Evolutionary conservation across 2,329 filamentous ascomycete genomes (phyloP).

Genomic region (Grosmannia serpens): DNA sequence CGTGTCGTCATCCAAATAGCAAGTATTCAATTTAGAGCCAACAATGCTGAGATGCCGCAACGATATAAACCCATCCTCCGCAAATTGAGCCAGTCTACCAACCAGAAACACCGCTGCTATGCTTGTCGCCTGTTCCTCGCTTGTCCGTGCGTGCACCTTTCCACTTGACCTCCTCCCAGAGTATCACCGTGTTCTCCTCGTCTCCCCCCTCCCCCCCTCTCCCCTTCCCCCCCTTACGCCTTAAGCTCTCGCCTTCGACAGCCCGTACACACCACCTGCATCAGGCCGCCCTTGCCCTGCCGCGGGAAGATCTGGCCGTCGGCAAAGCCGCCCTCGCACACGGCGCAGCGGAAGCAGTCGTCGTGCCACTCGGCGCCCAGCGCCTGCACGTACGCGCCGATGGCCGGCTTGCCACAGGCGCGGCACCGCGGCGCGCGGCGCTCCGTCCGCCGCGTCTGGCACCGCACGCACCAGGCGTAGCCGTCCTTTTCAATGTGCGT

Average conservation of each 20-base stretch:
- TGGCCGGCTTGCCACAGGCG: slow-evolving; percentile 72
- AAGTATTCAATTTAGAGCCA: neutral
- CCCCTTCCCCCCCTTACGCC: slow-evolving; percentile 18
- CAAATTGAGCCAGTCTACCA: neutral
- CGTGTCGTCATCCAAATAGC: neutral
- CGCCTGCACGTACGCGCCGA: slow-evolving; percentile 82
- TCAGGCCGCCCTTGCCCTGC: slow-evolving; percentile 31
- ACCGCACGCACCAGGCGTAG: slow-evolving; percentile 91
- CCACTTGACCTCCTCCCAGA: too few species aligned
- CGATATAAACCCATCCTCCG: neutral
- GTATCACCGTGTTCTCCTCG: neutral
- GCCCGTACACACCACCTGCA: slow-evolving; percentile 46
- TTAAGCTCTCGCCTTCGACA: slow-evolving; percentile 52
- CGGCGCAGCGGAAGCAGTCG: slow-evolving; percentile 73
- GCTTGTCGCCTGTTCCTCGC: neutral
- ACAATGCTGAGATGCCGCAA: neutral
- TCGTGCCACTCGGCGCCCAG: slow-evolving; percentile 91
- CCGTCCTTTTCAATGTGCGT: slow-evolving; percentile 87
- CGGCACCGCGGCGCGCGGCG: slow-evolving; percentile 79
- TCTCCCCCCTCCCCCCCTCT: neutral
- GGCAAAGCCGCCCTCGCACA: slow-evolving; percentile 47
- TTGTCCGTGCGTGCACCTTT: too few species aligned
- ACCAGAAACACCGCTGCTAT: neutral
- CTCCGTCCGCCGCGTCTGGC: slow-evolving; percentile 86
- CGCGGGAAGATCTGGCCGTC: slow-evolving; percentile 56